Base-by-base conservation (phyloP, 2,329 filamentous ascomycete genomes). In the Arthrinium puccinioides region DNA sequence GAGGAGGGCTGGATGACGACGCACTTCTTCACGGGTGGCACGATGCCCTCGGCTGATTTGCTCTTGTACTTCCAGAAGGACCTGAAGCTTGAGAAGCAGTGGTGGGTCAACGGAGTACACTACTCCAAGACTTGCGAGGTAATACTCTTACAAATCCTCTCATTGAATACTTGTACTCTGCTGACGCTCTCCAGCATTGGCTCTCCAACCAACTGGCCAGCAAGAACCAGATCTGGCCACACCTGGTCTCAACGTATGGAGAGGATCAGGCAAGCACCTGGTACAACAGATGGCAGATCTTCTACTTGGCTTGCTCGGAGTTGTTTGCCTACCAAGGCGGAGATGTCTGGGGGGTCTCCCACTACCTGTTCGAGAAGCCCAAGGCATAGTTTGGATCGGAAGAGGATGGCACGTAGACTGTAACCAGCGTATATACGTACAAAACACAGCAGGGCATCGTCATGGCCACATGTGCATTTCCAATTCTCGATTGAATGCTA, bases 1-100 rank as follows among this genome's bases (percentile, higher is more conserved):
- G 79, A 84, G 43, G 70, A 73, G 33, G 81, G 81, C 23, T 86
- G 81, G 82, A 85, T 85, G 81, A 82, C 79, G 35, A 74, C 73
- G 43, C 70, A 84, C 51, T 86, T 85, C 65, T 85, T 85, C 60
- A 82, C 79, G 0, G 82, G 81, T 10, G 82, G 82, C 3, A 84
- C 79, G 6, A 86, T 85, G 82, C 78, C 76, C 4, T 77, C 70
- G 28, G 72, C 77, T 0, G 82, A 85, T 53, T 57, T 86, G 37
- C 56, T 85, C 42, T 63, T 80, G 27, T 84, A 72, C 52, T 85
- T 84, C 52, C 80, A 85, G 56, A 61, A 66, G 18, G 70, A 84
- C 50, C 54, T 85, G 35, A 69, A 59, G 36, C 55, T 84, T 21
- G 60, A 73, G 57, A 63, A 66, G 46, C 78, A 84, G 56, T 86